Conservation (phyloP, 495 filamentous ascomycete genomes). For the Penicillium odoratum region DNA sequence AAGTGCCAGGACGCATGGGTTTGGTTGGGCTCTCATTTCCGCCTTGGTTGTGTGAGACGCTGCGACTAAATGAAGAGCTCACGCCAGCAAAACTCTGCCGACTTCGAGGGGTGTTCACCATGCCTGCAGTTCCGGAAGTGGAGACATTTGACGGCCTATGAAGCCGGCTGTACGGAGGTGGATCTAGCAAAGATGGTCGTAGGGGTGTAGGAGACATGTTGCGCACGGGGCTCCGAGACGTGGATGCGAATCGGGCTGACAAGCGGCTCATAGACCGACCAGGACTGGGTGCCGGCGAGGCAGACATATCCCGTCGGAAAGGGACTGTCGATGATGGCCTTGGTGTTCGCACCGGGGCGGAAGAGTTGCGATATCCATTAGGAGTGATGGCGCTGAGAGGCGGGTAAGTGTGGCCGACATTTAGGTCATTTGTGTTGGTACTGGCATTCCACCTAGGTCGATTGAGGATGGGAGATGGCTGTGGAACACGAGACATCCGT, state of each 20-base stretch:
- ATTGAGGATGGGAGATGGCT: constrained; percentile 48
- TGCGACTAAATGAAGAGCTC: constrained; percentile 34
- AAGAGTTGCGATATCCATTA: constrained; percentile 58
- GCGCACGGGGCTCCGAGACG: constrained; percentile 40
- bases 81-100: constrained; percentile 45
- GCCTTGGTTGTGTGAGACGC: constrained; percentile 32
- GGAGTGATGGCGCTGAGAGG: constrained; percentile 62
- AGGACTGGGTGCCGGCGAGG: constrained; percentile 40
- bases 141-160: constrained; percentile 30
- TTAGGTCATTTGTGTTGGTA: constrained; percentile 66
- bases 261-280: constrained; percentile 36
- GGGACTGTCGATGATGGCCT: constrained; percentile 43
- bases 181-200: constrained; percentile 33
- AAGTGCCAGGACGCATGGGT: constrained; percentile 41
- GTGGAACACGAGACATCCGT: constrained; percentile 46
- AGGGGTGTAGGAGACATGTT: constrained; percentile 32
- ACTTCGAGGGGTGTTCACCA: constrained; percentile 39
- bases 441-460: constrained; percentile 81
- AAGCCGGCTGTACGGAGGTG: constrained; percentile 46
- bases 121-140: constrained; percentile 13
- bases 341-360: constrained; percentile 35
- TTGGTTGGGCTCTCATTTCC: constrained; percentile 35
- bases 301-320: constrained; percentile 40
- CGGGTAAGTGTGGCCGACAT: constrained; percentile 70
- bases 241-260: constrained; percentile 41